Conservation (phyloP, 164 flowering plant species). For the Chloranthus sessilifolius region DNA sequence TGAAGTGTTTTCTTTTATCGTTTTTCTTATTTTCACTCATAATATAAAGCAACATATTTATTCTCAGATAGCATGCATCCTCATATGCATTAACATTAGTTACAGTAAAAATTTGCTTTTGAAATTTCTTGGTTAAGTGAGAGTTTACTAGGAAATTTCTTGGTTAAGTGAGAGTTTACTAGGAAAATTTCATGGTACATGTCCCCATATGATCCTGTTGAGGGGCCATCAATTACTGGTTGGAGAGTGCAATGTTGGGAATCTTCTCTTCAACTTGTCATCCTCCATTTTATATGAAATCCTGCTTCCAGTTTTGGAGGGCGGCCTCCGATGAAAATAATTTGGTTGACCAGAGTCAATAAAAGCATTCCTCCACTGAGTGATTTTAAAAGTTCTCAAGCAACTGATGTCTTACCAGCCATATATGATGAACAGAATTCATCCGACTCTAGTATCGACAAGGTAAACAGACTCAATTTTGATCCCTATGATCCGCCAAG, state of each 20-base stretch:
- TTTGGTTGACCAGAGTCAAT: slow-evolving; percentile 90
- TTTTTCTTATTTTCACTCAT: no score
- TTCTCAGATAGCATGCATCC: no score
- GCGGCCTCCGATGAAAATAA: slow-evolving; percentile 94
- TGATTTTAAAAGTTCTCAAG: slow-evolving; percentile 48
- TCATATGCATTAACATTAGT: no score
- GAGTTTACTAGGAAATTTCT: no score
- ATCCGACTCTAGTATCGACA: slow-evolving; percentile 41
- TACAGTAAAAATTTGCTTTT: no score
- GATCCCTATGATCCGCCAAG: slow-evolving; percentile 96
- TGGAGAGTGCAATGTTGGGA: slow-evolving; percentile 99
- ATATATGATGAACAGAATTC: slow-evolving; percentile 34
- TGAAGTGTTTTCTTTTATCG: no score
- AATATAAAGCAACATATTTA: no score
- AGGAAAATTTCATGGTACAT: no score
- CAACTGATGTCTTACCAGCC: slow-evolving; percentile 29
- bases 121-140: no score
- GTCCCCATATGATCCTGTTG: slow-evolving; percentile 99
- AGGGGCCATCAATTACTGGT: slow-evolving; percentile 96
- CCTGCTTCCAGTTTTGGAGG: slow-evolving; percentile 85
- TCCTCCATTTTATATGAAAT: slow-evolving; percentile 89
- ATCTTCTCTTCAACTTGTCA: slow-evolving; percentile 91
- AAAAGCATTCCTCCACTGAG: slow-evolving; percentile 71
- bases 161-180: no score
- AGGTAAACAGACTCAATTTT: slow-evolving; percentile 56